Conservation (phyloP, 768 basidiomycete species). For the Suillus clintonianus region DNA sequence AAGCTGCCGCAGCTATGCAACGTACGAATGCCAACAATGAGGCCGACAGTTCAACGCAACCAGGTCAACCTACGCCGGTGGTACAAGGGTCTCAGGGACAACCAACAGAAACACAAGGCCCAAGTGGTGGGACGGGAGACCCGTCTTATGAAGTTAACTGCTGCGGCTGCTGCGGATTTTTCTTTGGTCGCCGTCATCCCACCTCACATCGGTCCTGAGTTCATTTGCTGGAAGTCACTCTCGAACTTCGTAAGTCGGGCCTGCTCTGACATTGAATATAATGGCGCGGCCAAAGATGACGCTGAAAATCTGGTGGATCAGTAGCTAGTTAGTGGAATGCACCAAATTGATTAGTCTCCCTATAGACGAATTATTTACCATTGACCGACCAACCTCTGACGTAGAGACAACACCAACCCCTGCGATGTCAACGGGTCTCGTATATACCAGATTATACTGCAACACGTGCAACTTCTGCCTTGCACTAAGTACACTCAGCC, state of each 20-base stretch:
- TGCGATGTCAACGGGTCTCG: neutral
- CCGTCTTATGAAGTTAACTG: neutral
- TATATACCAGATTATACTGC: neutral
- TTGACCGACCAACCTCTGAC: neutral
- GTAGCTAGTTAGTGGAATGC: conserved; percentile 5
- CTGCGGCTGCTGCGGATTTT: neutral
- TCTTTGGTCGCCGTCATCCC: neutral
- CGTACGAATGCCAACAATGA: no score
- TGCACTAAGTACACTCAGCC: neutral
- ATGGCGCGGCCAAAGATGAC: conserved; percentile 76
- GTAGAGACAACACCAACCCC: neutral
- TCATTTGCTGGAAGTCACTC: no score
- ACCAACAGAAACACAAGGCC: no score
- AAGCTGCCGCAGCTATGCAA: no score
- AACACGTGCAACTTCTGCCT: neutral
- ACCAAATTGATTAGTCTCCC: no score
- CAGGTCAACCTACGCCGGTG: no score
- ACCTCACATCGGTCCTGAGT: neutral
- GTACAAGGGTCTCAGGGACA: no score
- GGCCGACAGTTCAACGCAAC: no score
- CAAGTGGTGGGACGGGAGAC: neutral
- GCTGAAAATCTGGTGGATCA: conserved; percentile 39
- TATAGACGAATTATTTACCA: no score
- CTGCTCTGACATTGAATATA: no score
- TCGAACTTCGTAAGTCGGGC: no score